A percentile compares a stretch with the other conserved stretches of the same genome.
Conservation (phyloP, 2,329 filamentous ascomycete species). For the Colletotrichum melonis region DNA sequence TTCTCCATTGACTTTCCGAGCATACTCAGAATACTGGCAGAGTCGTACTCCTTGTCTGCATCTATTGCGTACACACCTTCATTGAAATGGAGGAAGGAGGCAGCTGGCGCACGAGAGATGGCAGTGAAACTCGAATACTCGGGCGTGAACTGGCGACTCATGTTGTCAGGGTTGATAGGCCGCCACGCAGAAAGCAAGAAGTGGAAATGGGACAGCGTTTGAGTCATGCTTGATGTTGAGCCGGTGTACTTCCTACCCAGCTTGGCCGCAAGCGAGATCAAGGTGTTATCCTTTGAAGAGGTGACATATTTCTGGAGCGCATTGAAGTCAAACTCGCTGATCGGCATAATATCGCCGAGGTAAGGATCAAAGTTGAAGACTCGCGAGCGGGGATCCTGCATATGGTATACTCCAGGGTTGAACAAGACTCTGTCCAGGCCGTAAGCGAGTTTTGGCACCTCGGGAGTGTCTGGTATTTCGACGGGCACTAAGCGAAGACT, state of each 20-base stretch:
- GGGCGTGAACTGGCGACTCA: constrained; percentile 75
- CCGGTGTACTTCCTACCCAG: constrained; percentile 85
- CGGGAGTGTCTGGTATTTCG: constrained; percentile 43
- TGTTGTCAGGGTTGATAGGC: constrained; percentile 70
- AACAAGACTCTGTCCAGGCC: constrained; percentile 92
- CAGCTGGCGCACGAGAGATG: constrained; percentile 78
- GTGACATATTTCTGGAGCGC: constrained; percentile 89
- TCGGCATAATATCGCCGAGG: constrained; percentile 91
- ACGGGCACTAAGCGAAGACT: constrained; percentile 46
- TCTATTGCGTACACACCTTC: constrained; percentile 94
- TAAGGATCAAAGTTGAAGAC: constrained; percentile 99
- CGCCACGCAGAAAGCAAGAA: constrained; percentile 90
- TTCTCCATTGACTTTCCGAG: constrained; percentile 98
- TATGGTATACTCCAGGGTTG: constrained; percentile 90
- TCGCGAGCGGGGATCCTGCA: constrained; percentile 87
- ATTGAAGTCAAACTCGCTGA: constrained; percentile 91
- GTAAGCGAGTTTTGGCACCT: constrained; percentile 73
- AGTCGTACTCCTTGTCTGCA: constrained; percentile 92
- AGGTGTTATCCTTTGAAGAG: constrained; percentile 82
- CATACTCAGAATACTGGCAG: constrained; percentile 87
- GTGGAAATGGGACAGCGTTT: constrained; percentile 89
- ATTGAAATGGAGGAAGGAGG: constrained; percentile 84
- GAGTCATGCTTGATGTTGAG: constrained; percentile 97
- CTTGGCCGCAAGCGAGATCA: constrained; percentile 75
- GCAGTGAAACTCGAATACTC: constrained; percentile 76